Base-by-base conservation (phyloP, 306 rosid species). In the Vigna mungo region DNA sequence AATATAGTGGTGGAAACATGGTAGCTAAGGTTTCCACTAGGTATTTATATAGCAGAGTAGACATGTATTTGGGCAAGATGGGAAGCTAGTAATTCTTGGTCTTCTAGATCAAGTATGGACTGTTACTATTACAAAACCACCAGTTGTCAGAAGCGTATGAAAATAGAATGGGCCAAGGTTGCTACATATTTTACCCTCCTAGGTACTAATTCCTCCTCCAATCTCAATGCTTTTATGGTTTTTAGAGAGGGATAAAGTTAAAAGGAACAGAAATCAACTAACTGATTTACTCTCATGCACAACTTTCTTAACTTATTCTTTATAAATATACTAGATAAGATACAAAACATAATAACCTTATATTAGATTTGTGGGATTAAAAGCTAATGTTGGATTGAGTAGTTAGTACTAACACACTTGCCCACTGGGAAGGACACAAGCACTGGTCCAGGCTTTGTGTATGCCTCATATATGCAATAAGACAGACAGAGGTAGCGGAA, bases 91-190 rank as follows among this genome's bases (percentile, higher is more conserved):
- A 61, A 81, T 59, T 83, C 80, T 70, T 74, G 80, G 82, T 83
- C 84, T 84, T 87, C 82, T 84, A 65, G 55, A 80, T 85, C 79
- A 75, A 84, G 88, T 71, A 87, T 81, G 87, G 84, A 84, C 84
- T 68, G 81, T 76, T 66, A 78, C 82, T 85, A 70, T 86, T 87
- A 78, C 74, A 73, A 61, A 80, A 73, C 82, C 84, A 82, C 86
- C 75, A 78, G 80, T 82, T 87, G 96, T 85, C 89, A 80, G 87
- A 76, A 71, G 23, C 82, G 79, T 81, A 79, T 81, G 60, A 64
- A 85, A 76, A 76, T 70, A 66, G 86, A 90, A 84, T 85, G 91
- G 89, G 90, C 82, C 89, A 81, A 71, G 79, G 82, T 64, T 79
- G 65, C 83, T 32, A 41, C 39, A 52, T 44, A 30, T 72, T 86